These are phyloP conservation scores for Russula dissimulans DNA, from an alignment of 768 basidiomycete genomes.

Conservation along the genomic window DNA sequence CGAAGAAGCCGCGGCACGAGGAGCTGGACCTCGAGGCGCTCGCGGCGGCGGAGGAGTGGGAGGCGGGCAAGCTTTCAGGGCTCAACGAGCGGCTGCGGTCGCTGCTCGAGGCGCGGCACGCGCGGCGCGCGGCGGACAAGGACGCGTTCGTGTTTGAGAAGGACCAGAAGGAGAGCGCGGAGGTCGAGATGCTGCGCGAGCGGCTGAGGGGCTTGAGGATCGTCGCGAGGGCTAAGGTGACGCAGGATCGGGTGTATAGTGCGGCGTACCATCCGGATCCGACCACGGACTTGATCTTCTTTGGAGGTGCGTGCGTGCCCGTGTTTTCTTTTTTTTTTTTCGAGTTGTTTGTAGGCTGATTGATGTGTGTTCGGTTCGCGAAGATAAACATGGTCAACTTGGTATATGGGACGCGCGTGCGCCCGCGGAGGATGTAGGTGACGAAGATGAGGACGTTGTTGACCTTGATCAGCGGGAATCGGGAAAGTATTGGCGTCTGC, in stretches of 20 bases:
- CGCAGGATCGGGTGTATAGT: slow-evolving; percentile 63
- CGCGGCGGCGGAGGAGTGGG: slow-evolving; percentile 33
- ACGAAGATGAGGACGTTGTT: slow-evolving; percentile 52
- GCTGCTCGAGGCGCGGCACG: slow-evolving; percentile 29
- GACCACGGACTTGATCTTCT: slow-evolving; percentile 77
- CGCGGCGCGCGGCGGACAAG: slow-evolving; percentile 35
- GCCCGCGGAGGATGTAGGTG: slow-evolving; percentile 49
- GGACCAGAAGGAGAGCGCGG: slow-evolving; percentile 38
- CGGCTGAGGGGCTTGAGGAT: slow-evolving; percentile 49
- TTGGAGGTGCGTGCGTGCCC: slow-evolving; percentile 49
- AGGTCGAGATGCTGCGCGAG: slow-evolving; percentile 45
- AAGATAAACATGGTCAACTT: slow-evolving; percentile 76
- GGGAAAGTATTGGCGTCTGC: slow-evolving; percentile 75
- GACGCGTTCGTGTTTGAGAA: slow-evolving; percentile 44
- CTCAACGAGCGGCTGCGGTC: slow-evolving; percentile 39
- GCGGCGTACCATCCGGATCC: slow-evolving; percentile 74
- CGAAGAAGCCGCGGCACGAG: slow-evolving; percentile 60
- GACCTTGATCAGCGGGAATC: slow-evolving; percentile 37
- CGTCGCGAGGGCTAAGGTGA: slow-evolving; percentile 75
- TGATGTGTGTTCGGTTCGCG: not conserved
- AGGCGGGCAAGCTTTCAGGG: slow-evolving; percentile 36
- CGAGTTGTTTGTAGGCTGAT: not conserved
- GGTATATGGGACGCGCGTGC: slow-evolving; percentile 86
- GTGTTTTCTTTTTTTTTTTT: not conserved
- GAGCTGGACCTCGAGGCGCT: slow-evolving; percentile 54